These are phyloP conservation scores for Cicer chorassanicum DNA, from an alignment of 306 rosid species.

Conservation along the genomic window DNA sequence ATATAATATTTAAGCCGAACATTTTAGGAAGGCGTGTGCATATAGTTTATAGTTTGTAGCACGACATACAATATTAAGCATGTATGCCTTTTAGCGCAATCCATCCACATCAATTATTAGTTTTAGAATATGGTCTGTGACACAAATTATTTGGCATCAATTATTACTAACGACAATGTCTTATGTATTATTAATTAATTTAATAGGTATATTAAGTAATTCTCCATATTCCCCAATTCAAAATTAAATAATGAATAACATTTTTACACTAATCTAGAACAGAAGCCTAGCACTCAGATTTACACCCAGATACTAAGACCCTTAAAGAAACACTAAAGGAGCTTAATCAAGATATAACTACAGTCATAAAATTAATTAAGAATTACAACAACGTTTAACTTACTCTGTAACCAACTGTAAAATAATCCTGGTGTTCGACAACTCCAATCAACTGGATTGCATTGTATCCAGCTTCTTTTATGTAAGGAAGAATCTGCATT, in stretches of 20 bases:
- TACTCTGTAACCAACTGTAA: constrained; percentile 93
- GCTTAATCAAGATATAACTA: constrained; percentile 17
- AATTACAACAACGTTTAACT: constrained; percentile 48
- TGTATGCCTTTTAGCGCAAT: constrained; percentile 10
- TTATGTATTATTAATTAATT: background rate
- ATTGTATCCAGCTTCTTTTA: constrained; percentile 89
- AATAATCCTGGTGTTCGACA: constrained; percentile 94
- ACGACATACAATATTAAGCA: constrained; percentile 30
- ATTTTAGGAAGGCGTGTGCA: background rate
- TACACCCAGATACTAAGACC: background rate
- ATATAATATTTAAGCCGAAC: constrained; percentile 1
- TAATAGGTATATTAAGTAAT: constrained; percentile 8
- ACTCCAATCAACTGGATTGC: constrained; percentile 90
- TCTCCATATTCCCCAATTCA: constrained; percentile 36
- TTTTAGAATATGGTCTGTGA: background rate
- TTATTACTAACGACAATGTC: background rate
- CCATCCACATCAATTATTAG: constrained; percentile 20
- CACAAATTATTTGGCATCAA: constrained; percentile 15
- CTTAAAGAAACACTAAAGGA: constrained; percentile 29
- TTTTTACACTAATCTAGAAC: background rate
- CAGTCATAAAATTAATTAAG: constrained; percentile 20
- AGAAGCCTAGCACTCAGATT: constrained; percentile 16
- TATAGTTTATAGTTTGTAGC: constrained; percentile 17
- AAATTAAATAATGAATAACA: constrained; percentile 21
- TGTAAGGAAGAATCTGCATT: constrained; percentile 87